Base-by-base conservation (phyloP, 495 filamentous ascomycete genomes). In the Trichoderma erinaceum region DNA sequence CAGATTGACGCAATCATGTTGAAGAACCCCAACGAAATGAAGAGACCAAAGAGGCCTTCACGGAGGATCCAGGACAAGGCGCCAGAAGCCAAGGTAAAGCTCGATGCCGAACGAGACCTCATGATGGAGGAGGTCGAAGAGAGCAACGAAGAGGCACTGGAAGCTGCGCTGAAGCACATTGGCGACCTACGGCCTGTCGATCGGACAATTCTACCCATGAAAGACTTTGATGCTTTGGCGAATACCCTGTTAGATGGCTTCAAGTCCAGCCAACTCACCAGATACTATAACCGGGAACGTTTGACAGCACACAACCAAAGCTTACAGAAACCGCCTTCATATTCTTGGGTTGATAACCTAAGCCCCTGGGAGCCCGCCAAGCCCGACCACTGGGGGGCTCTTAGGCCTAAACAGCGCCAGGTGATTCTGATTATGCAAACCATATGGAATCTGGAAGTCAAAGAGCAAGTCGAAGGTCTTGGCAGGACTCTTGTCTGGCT, bases 91-190 rank as follows among this genome's bases (percentile, higher is more conserved):
- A 61, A 18, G 7, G 56, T 32, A 4, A 23, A 61, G 10, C 27
- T 61, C 16, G 56, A 61, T 32, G 5, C 48, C 7, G 66, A 67
- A 32, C 18, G 46, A 3, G 48, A 67, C 6, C 10, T 23, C n/a
- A n/a, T 67, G 27, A 25, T 67, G 2, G 15, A 56, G 5, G 27
- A 43, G 2, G 43, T 25, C 7, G 50, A 38, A 12, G 46, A 41
- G 50, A 52, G 6, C n/a, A 27, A 13, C 15, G 46, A 56, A 18
- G 66, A 32, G 15, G 21, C 66, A 6, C 21, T 46, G 29, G 61
- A 78, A 8, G 79, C 82, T 21, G 69, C 79, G 8, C 52, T 76
- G 5, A 69, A 75, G 46, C 79, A 81, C 69, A 81, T 86, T 67
- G 71, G 82, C 48, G 71, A 73, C 38, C 73, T 85, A 16, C 74